A percentile compares a stretch with the other conserved stretches of the same genome.
Conservation (phyloP, 306 rosid genomes). For the Vicia villosa region DNA sequence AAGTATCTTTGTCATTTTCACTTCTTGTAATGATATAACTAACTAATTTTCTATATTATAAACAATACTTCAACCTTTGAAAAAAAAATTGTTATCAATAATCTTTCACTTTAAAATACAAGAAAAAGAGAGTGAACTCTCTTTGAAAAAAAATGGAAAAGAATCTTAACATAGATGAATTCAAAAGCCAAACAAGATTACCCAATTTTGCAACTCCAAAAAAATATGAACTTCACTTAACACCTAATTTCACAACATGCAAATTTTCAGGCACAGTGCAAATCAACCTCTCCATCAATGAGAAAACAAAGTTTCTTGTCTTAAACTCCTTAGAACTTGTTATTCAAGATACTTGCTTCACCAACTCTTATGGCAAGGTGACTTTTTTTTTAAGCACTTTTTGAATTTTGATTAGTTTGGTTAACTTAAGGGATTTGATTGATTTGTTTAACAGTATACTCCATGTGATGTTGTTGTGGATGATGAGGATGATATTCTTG, state of each 20-base stretch:
- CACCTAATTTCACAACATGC: conserved; percentile 53
- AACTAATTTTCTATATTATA: not conserved
- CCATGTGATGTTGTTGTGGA: conserved; percentile 56
- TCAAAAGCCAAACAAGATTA: conserved; percentile 60
- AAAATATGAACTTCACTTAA: conserved; percentile 57
- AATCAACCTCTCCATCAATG: conserved; percentile 39
- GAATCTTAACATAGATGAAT: conserved; percentile 42
- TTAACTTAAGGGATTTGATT: conserved; percentile 7
- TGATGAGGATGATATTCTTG: conserved; percentile 57
- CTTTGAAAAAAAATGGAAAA: conserved; percentile 51
- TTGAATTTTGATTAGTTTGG: conserved; percentile 6
- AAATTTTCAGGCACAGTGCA: conserved; percentile 52
- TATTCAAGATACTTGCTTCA: conserved; percentile 47
- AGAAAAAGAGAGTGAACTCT: not conserved
- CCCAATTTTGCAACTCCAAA: conserved; percentile 58
- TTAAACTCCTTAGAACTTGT: conserved; percentile 59
- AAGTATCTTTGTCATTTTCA: conserved; percentile 13
- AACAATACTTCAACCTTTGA: not conserved
- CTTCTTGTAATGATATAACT: not conserved
- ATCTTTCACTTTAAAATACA: not conserved
- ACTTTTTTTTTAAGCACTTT: conserved; percentile 13
- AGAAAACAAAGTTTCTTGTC: conserved; percentile 51
- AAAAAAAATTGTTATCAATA: not conserved
- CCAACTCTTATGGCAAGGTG: conserved; percentile 50
- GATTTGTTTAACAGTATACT: conserved; percentile 33